phyloP scores from a whole-genome alignment of 306 rosid genomes.

The Acacia acuminata region DNA sequence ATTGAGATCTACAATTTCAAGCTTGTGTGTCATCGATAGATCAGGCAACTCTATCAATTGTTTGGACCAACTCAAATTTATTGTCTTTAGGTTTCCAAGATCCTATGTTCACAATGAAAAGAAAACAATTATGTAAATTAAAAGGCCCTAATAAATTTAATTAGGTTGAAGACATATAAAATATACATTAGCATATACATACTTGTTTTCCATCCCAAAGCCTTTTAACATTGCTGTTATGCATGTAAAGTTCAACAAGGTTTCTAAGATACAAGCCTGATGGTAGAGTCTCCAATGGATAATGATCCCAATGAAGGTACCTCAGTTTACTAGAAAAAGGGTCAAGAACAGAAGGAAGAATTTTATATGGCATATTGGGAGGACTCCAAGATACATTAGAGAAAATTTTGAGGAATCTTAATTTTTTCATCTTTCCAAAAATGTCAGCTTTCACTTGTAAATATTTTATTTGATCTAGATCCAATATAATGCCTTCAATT shows the following conservation, averaged over 20 bases:
- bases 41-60: neutral
- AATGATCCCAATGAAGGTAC: neutral
- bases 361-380: fast-evolving
- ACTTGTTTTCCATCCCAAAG: neutral
- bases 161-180: too few species aligned
- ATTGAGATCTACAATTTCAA: neutral
- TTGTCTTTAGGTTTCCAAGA: neutral
- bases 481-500: neutral
- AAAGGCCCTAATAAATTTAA: too few species aligned
- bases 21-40: neutral
- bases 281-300: neutral
- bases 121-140: too few species aligned
- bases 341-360: neutral
- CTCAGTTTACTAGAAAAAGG: too few species aligned
- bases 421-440: neutral
- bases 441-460: fast-evolving
- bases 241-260: neutral
- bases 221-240: neutral
- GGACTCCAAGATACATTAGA: fast-evolving
- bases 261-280: neutral
- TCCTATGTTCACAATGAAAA: neutral
- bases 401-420: neutral
- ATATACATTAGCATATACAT: too few species aligned
- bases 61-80: neutral
- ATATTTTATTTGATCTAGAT: fast-evolving